Evolutionary conservation across 2,329 filamentous ascomycete species (phyloP).

Genomic region (Venturiaceae sp.): DNA sequence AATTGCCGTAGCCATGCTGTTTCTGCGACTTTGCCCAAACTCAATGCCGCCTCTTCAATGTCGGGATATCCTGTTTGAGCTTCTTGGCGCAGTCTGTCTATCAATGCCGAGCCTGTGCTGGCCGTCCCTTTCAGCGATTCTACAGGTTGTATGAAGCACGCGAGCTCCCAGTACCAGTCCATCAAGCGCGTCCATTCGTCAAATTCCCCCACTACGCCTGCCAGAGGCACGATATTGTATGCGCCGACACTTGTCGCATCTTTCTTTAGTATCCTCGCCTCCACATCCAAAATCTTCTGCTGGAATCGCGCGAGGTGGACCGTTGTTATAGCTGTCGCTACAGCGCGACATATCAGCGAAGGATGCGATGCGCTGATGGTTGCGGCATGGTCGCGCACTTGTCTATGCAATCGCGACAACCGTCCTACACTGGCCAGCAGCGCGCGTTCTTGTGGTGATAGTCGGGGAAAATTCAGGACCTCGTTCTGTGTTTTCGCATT

Average conservation of each 20-base stretch:
- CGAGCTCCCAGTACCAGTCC: constrained; percentile 74
- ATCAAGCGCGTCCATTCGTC: constrained; percentile 76
- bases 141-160: constrained; percentile 53
- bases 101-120: constrained; percentile 62
- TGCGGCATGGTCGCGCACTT: constrained; percentile 57
- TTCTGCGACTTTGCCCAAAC: constrained; percentile 70
- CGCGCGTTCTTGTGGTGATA: constrained; percentile 72
- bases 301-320: constrained; percentile 74
- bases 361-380: constrained; percentile 60
- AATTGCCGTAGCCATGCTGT: constrained; percentile 86
- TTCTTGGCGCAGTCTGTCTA: constrained; percentile 66
- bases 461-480: constrained; percentile 34
- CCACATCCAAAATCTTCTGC: constrained; percentile 73
- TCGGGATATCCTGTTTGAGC: constrained; percentile 83
- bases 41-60: constrained; percentile 65
- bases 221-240: constrained; percentile 87
- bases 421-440: constrained; percentile 68
- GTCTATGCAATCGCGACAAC: constrained; percentile 68
- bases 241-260: constrained; percentile 78
- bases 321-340: constrained; percentile 66
- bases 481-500: constrained; percentile 21
- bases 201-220: constrained; percentile 74
- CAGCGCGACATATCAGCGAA: constrained; percentile 79
- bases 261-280: constrained; percentile 63
- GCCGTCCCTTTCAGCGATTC: constrained; percentile 12